Evolutionary conservation across 495 filamentous ascomycete genomes (phyloP), one percentile per base, ranked within the genome.

Genomic region (Talaromyces proteolyticus): DNA sequence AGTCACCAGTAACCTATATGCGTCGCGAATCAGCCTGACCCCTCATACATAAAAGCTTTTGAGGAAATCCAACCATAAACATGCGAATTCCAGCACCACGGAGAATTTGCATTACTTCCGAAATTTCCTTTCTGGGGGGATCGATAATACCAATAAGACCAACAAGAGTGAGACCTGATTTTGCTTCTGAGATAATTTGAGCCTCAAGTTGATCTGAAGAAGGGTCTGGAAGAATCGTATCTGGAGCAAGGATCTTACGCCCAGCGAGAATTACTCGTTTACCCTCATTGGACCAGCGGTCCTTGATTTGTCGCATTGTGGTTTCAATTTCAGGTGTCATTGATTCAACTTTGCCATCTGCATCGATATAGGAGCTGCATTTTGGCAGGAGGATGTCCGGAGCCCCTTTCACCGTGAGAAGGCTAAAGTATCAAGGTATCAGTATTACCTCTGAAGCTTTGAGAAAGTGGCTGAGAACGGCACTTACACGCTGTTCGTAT

Each of bases 1-100:
- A 87, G 57, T 91, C 86, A 29, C 87, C 86, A 18, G 86, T 89
- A 7, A 80, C n/a, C n/a, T n/a, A n/a, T n/a, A n/a, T n/a, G n/a
- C n/a, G n/a, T n/a, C n/a, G n/a, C n/a, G n/a, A n/a, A n/a, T n/a
- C n/a, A n/a, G n/a, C n/a, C n/a, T n/a, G n/a, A n/a, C n/a, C n/a
- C n/a, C n/a, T n/a, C n/a, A n/a, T n/a, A n/a, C n/a, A n/a, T n/a
- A n/a, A n/a, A n/a, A n/a, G n/a, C n/a, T n/a, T n/a, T n/a, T n/a
- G n/a, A n/a, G n/a, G n/a, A n/a, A n/a, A n/a, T n/a, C n/a, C n/a
- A n/a, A n/a, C 74, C 76, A 80, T 80, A 56, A 74, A 73, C 49
- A 80, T 74, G 0, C 73, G 69, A 36, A 85, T 82, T n/a, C 83
- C 84, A 37, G 83, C 79, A 24, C 66, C 57, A 37, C 83, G 78